Evolutionary conservation across 176 grass and related monocot genomes (phyloP), one percentile per base, ranked within the genome.

Genomic region (Musa schizocarpa): DNA sequence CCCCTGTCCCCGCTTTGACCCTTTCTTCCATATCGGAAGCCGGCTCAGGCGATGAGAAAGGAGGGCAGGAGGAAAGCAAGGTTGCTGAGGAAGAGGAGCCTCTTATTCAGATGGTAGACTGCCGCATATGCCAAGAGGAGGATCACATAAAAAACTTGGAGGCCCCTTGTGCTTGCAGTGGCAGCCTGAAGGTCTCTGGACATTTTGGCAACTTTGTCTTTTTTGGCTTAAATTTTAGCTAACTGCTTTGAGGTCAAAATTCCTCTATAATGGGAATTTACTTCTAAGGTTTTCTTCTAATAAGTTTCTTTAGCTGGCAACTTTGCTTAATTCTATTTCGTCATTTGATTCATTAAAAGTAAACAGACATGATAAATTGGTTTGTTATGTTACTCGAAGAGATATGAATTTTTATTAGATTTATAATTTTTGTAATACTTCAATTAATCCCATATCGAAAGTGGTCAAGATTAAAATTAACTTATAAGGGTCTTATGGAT

Each of bases 41-140:
- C 17, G 65, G 63, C 24, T 70, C 27, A 53, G 54, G 54, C 11
- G 16, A 51, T 26, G 69, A 53, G 13, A 63, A 80, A 54, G 54
- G n/a, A 9, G 74, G 80, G 27, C 75, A 70, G 29, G 83, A 49
- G 23, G 57, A 85, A 22, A 29, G 52, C 34, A 77, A 29, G 68
- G 50, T 73, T 63, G 20, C 58, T 63, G 83, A 79, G 16, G 85
- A 90, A 69, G 63, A 65, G 34, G 85, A 85, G 53, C 71, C 83
- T 50, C 93, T 90, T 68, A 90, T 92, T 83, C 80, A 82, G 79
- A 83, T 76, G 51, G 87, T 84, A 55, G 89, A 96, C 70, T 96
- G 93, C 75, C 89, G 93, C 72, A 96, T 96, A 80, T 96, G 93
- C 90, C 93, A 96, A 68, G 93, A 96, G 65, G 93, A 96, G 77